Conservation (phyloP, 345 rosid genomes). For the Lepidium didymum region DNA sequence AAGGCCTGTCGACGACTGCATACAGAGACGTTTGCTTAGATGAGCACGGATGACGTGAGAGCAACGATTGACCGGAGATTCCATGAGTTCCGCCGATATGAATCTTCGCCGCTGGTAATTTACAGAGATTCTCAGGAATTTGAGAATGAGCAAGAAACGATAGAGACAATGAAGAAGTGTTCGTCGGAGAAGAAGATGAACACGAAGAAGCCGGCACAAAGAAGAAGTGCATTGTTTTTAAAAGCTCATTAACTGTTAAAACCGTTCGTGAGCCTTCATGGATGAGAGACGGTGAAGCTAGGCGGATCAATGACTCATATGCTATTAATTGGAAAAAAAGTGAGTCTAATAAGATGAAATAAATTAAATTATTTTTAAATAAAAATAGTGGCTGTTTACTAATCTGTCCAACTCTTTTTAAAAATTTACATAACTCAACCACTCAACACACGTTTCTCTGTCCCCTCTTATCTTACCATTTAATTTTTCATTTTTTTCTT, state of each 20-base stretch:
- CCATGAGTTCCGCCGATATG: constrained; percentile 29
- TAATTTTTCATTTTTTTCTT: no score
- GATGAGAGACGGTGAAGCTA: constrained; percentile 27
- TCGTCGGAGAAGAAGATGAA: constrained; percentile 44
- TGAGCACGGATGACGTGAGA: constrained; percentile 14
- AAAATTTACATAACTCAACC: no score
- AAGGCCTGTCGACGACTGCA: constrained; percentile 34
- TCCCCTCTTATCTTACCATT: no score
- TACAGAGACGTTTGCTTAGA: constrained; percentile 19
- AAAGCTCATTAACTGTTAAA: constrained; percentile 37
- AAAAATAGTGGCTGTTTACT: no score
- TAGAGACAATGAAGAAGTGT: constrained; percentile 38
- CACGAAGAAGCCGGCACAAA: constrained; percentile 41
- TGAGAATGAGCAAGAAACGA: constrained; percentile 42
- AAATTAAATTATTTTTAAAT: no score
- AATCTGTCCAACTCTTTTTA: no score
- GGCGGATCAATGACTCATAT: no score
- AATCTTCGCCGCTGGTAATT: constrained; percentile 22
- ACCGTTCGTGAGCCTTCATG: constrained; percentile 37
- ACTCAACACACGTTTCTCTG: no score
- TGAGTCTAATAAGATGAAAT: no score
- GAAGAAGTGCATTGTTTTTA: constrained; percentile 39
- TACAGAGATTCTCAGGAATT: constrained; percentile 28
- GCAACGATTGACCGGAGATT: constrained; percentile 22
- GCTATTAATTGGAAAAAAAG: no score